Percentiles rank a stretch among this genome's conserved stretches.
Evolutionary conservation across 768 basidiomycete genomes (phyloP).

Genomic region (Panellus pusillus): DNA sequence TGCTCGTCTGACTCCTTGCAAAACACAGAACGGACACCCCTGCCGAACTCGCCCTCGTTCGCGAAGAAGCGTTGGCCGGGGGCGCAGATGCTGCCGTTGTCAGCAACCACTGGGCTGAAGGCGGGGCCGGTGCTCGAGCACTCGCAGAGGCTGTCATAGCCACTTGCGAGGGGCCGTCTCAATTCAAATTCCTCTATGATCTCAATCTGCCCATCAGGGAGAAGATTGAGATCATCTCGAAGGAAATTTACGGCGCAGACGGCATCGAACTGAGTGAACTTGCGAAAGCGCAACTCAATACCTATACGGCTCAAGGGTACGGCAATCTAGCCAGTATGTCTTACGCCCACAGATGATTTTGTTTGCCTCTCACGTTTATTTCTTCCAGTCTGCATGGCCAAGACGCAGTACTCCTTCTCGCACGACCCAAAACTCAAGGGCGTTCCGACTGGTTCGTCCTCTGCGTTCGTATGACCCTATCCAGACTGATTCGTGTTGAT

Average conservation of each 20-base stretch:
- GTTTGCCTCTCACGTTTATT: background rate
- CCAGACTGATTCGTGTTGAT: background rate
- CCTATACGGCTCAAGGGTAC: constrained; percentile 91
- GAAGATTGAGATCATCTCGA: constrained; percentile 86
- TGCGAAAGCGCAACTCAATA: constrained; percentile 83
- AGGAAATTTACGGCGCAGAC: constrained; percentile 92
- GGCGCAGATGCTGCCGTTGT: constrained; percentile 96
- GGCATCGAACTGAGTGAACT: constrained; percentile 85
- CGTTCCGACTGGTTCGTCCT: constrained; percentile 68
- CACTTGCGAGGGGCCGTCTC: constrained; percentile 77
- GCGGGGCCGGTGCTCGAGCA: constrained; percentile 85
- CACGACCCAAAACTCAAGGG: constrained; percentile 91
- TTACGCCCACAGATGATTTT: background rate
- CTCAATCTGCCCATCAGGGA: constrained; percentile 78
- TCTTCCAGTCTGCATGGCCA: constrained; percentile 86
- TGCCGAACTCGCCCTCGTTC: constrained; percentile 86
- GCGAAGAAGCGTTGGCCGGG: constrained; percentile 72
- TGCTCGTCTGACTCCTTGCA: constrained; percentile 29
- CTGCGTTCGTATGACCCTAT: background rate
- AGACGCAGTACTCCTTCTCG: constrained; percentile 97
- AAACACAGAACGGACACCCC: constrained; percentile 85
- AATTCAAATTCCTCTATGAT: constrained; percentile 94
- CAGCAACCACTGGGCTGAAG: constrained; percentile 97
- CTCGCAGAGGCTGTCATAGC: constrained; percentile 92
- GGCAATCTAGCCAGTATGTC: constrained; percentile 71